These are phyloP conservation scores for Ophiostoma sp. DNA, from an alignment of 2,329 filamentous ascomycete species.

Conservation along the genomic window DNA sequence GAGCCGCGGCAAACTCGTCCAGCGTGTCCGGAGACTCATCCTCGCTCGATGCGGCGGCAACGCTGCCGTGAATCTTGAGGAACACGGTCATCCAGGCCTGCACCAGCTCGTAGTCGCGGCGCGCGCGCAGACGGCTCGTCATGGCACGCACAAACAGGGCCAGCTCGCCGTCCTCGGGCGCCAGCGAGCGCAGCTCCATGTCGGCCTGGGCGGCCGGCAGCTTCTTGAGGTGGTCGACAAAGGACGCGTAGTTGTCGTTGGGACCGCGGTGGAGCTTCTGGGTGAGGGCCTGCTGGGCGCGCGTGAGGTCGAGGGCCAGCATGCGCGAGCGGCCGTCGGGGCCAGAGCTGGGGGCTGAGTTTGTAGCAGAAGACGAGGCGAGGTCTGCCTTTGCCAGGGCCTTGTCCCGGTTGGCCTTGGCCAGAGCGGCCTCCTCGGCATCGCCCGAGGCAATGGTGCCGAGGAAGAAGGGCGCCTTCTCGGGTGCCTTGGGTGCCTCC, in stretches of 20 bases:
- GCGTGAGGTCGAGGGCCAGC: slow-evolving; percentile 57
- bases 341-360: background rate
- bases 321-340: slow-evolving; percentile 53
- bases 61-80: slow-evolving; percentile 61
- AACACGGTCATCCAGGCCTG: slow-evolving; percentile 99
- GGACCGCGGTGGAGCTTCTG: slow-evolving; percentile 45
- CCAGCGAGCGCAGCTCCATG: slow-evolving; percentile 78
- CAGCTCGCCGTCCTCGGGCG: slow-evolving; percentile 57
- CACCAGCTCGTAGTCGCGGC: slow-evolving; percentile 84
- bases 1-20: slow-evolving; percentile 35
- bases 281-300: slow-evolving; percentile 55
- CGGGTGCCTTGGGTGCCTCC: slow-evolving; percentile 82
- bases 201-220: slow-evolving; percentile 82
- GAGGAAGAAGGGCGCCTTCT: slow-evolving; percentile 66
- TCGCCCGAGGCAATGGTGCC: slow-evolving; percentile 26
- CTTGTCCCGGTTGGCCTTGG: slow-evolving; percentile 9
- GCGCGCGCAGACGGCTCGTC: slow-evolving; percentile 61
- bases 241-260: slow-evolving; percentile 39
- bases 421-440: slow-evolving; percentile 19
- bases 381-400: slow-evolving; percentile 25
- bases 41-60: slow-evolving; percentile 4
- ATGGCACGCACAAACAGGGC: slow-evolving; percentile 75
- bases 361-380: background rate
- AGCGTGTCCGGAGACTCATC: slow-evolving; percentile 27
- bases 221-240: slow-evolving; percentile 73